These are phyloP conservation scores for Schoenoplectus tabernaemontani DNA, from an alignment of 202 grass and related monocot genomes.

Conservation along the genomic window DNA sequence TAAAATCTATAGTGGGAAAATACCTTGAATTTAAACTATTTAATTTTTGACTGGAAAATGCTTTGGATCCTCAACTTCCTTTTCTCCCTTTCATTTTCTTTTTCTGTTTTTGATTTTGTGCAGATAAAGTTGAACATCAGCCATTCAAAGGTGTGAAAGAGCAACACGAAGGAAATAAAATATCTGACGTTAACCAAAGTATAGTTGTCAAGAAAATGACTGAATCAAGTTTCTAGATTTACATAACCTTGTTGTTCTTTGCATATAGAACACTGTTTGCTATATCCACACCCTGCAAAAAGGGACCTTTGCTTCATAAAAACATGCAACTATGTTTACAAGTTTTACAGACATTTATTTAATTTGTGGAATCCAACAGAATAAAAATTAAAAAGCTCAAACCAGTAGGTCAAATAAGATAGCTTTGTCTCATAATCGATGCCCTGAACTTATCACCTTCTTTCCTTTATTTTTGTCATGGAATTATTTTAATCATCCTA, in stretches of 20 bases:
- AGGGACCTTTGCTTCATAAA: neutral
- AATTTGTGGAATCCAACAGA: neutral
- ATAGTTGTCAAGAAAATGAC: neutral
- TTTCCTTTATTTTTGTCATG: neutral
- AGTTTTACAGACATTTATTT: neutral
- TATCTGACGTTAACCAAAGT: neutral
- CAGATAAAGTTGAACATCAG: neutral
- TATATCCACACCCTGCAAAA: neutral
- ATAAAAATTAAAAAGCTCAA: neutral
- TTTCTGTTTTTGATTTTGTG: neutral
- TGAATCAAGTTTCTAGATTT: constrained; percentile 11
- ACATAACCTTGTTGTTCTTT: neutral
- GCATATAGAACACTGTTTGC: neutral
- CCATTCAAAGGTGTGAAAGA: neutral
- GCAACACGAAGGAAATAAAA: neutral
- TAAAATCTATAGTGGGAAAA: neutral
- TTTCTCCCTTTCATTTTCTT: neutral
- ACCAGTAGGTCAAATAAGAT: neutral
- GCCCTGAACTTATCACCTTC: neutral
- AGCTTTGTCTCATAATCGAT: neutral
- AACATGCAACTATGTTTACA: neutral
- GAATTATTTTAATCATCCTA: neutral
- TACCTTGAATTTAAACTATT: neutral
- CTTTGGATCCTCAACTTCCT: neutral
- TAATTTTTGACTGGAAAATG: neutral